Evolutionary conservation across 345 rosid genomes (phyloP).

Genomic region (Salix udensis): DNA sequence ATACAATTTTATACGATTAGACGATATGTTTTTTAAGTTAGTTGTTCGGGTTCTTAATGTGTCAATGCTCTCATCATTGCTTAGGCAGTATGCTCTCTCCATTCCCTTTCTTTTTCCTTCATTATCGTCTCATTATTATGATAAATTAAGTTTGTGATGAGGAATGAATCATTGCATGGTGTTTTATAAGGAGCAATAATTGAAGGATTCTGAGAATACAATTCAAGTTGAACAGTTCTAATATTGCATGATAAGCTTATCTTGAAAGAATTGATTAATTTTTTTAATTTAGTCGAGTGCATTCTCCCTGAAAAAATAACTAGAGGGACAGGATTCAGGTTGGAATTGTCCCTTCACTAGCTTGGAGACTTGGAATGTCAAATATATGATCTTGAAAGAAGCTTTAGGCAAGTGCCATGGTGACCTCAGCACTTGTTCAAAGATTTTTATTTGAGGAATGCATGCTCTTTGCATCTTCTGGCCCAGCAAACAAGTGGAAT

Average conservation of each 20-base stretch:
- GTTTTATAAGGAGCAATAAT: background rate
- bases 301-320: background rate
- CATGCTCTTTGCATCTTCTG: background rate
- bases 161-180: background rate
- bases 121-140: constrained; percentile 10
- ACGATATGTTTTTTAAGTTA: background rate
- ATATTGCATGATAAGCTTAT: background rate
- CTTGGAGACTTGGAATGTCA: background rate
- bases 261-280: background rate
- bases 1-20: background rate
- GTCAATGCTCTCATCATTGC: constrained; percentile 21
- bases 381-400: background rate
- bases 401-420: background rate
- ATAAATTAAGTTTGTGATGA: constrained; percentile 5
- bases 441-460: background rate
- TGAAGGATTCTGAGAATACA: background rate
- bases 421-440: background rate
- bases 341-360: background rate
- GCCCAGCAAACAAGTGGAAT: background rate
- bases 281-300: background rate
- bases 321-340: background rate
- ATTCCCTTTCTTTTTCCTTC: background rate
- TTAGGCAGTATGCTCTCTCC: background rate
- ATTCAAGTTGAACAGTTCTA: background rate
- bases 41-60: background rate